phyloP scores from a whole-genome alignment of 768 basidiomycete genomes.

The Termitomyces sp. region DNA sequence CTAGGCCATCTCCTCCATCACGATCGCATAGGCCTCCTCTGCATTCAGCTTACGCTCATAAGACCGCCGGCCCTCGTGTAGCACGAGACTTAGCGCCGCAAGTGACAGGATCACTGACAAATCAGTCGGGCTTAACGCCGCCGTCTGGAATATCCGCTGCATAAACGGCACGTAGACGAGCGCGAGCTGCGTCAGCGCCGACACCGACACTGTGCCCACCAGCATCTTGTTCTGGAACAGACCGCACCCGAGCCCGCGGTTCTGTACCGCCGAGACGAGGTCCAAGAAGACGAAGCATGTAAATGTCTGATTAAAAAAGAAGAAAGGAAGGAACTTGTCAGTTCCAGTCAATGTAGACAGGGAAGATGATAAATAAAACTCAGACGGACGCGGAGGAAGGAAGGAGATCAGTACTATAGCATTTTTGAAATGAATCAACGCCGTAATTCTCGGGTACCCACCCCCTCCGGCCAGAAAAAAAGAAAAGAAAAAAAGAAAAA shows the following conservation, averaged over 20 bases:
- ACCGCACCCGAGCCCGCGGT: conserved; percentile 86
- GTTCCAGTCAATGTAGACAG: conserved; percentile 2
- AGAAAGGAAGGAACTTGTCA: neutral
- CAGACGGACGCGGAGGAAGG: neutral
- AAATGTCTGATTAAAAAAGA: conserved; percentile 67
- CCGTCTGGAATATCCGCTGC: conserved; percentile 94
- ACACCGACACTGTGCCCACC: conserved; percentile 81
- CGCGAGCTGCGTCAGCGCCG: conserved; percentile 79
- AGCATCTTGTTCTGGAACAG: conserved; percentile 88
- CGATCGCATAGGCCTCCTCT: conserved; percentile 47
- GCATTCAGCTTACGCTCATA: conserved; percentile 69
- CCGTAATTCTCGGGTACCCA: conserved; percentile 6
- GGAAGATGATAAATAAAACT: neutral
- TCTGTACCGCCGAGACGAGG: conserved; percentile 92
- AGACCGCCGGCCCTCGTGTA: conserved; percentile 79
- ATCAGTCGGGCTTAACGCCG: conserved; percentile 68
- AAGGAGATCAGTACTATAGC: neutral
- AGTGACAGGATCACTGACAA: conserved; percentile 67
- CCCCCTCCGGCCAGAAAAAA: neutral
- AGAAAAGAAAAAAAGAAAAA: neutral
- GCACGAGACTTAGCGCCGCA: conserved; percentile 57
- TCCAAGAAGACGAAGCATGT: conserved; percentile 97
- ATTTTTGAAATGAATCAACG: neutral
- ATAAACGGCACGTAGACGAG: conserved; percentile 89
- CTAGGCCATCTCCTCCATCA: conserved; percentile 52